These are phyloP conservation scores for Alternaria brassicae DNA, from an alignment of 2,329 filamentous ascomycete species.

Conservation along the genomic window DNA sequence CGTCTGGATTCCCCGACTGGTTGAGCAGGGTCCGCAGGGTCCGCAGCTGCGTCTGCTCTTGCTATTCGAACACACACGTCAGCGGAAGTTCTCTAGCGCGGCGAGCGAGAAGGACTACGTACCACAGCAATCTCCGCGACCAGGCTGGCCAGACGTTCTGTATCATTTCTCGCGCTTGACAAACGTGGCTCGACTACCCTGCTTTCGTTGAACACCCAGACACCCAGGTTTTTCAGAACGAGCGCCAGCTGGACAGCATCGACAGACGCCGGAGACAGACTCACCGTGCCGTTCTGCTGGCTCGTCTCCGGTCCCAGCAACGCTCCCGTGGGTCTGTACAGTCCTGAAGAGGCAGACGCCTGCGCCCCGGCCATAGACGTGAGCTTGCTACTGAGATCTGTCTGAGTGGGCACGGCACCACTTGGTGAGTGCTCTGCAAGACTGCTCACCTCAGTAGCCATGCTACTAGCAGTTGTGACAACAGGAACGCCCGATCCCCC, in stretches of 20 bases:
- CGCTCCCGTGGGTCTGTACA: background rate
- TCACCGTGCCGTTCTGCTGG: slow-evolving; percentile 1
- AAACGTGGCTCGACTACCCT: background rate
- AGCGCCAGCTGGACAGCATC: slow-evolving; percentile 8
- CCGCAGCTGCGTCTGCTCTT: background rate
- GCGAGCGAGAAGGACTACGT: background rate
- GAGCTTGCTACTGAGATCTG: background rate
- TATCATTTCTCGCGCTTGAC: background rate
- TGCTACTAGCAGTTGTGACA: background rate
- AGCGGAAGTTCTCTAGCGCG: background rate
- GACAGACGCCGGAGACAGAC: slow-evolving; percentile 2
- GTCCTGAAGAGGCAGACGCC: background rate
- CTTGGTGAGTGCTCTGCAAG: background rate
- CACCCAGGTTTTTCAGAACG: slow-evolving; percentile 12
- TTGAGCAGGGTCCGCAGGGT: too few species aligned
- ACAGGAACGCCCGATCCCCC: background rate
- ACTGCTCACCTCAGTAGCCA: background rate
- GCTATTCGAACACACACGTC: background rate
- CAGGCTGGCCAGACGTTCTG: background rate
- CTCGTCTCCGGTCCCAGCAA: background rate
- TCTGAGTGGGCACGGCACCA: background rate
- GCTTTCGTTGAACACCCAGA: slow-evolving; percentile 5
- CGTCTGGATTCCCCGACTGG: background rate
- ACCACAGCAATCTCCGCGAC: slow-evolving; percentile 5
- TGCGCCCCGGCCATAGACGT: background rate